Evolutionary conservation across 768 basidiomycete species (phyloP), one percentile per base, ranked within the genome.

Genomic region (Panaeolus cyanescens): DNA sequence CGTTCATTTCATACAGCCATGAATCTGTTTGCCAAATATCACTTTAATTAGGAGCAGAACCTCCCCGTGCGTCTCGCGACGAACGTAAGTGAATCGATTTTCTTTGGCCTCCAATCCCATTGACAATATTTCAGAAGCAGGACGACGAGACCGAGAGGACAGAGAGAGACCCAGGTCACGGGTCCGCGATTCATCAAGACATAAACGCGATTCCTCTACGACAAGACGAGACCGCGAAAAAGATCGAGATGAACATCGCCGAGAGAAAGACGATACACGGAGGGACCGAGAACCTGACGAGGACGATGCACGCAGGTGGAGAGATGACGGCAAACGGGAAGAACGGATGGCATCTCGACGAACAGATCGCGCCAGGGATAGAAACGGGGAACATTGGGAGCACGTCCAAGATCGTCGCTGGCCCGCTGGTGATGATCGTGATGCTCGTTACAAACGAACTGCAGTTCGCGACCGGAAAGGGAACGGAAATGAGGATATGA

Each of bases 301-400:
- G 15, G 74, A 74, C 7, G 90, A 92, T 42, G 90, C 87, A 25
- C 80, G 92, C 56, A 85, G 87, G 62, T 93, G 91, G 91, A 80
- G 90, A 66, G 91, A 93, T 69, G 91, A 93, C 65, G 91, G 91
- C 15, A 90, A 85, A 71, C 83, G 91, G 53, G 91, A 93, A 40
- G 91, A 93, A 68, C 80, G 91, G 32, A 69, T 92, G 59, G 83
- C 87, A 39, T 79, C 85, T 19, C 80, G 89, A 57, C 83, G 89
- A 60, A 79, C 84, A 59, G 81, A 83, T 40, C 82, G 84, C 40
- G 80, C 79, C n/a, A 76, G 79, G 54, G 82, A 83, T 56, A 58
- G 62, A 25, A 58, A 58, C 53, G 77, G 79, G 15, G 78, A 77
- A 30, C 78, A 80, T 50, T 83, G 83, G 34, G 77, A 78, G 62